Evolutionary conservation across 2,329 filamentous ascomycete genomes (phyloP).

Genomic region (Akanthomyces muscarius): DNA sequence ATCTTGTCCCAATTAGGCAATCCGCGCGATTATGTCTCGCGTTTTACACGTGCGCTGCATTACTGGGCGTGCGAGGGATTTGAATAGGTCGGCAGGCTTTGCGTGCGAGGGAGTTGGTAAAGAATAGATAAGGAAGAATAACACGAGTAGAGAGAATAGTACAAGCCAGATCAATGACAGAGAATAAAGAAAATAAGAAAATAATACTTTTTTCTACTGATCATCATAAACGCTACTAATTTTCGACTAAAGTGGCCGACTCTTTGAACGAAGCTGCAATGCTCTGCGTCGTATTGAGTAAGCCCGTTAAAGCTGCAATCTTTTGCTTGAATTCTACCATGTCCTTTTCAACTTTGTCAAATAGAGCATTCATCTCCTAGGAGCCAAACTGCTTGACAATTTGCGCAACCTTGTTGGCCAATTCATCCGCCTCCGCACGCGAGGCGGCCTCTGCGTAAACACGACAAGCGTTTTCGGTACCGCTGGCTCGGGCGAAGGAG

Average conservation of each 20-base stretch:
- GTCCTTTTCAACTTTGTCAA: background rate
- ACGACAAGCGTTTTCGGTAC: conserved; percentile 92
- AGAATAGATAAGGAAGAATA: no score
- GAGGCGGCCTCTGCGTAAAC: conserved; percentile 95
- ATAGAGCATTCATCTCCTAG: conserved; percentile 19
- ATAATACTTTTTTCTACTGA: background rate
- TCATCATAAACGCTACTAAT: background rate
- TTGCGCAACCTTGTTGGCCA: conserved; percentile 76
- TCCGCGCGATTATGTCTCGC: no score
- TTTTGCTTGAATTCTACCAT: conserved; percentile 1
- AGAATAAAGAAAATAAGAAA: no score
- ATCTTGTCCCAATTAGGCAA: no score
- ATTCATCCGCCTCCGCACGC: conserved; percentile 82
- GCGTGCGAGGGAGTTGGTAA: no score
- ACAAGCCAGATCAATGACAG: no score
- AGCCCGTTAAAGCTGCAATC: conserved; percentile 3
- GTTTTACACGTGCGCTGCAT: no score
- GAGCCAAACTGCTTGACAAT: conserved; percentile 61
- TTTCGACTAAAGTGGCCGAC: background rate
- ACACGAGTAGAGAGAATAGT: no score
- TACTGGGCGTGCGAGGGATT: no score
- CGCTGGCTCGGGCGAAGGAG: conserved; percentile 86
- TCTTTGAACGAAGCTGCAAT: no score
- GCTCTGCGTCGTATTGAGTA: no score
- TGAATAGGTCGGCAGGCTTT: no score